A percentile compares a stretch with the other conserved stretches of the same genome.
phyloP scores from a whole-genome alignment of 129 eudicot genomes.

The Centella asiatica region DNA sequence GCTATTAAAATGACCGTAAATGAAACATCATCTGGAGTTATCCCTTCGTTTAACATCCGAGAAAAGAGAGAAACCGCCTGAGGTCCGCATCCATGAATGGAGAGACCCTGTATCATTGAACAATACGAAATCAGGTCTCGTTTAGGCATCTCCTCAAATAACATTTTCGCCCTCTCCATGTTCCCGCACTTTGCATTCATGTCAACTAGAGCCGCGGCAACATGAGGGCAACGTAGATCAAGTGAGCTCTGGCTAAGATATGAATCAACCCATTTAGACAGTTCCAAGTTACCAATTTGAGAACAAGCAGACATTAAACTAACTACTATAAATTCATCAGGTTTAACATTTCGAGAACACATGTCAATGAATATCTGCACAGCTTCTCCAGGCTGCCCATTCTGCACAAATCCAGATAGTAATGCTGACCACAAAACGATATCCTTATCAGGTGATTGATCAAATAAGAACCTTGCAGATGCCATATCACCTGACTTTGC shows the following conservation, averaged over 20 bases:
- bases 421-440: constrained; percentile 61
- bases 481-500: constrained; percentile 70
- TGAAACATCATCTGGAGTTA: constrained; percentile 54
- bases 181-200: constrained; percentile 84
- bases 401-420: constrained; percentile 61
- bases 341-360: constrained; percentile 32
- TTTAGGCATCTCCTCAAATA: constrained; percentile 43
- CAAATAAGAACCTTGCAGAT: constrained; percentile 56
- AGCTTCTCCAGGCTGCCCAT: constrained; percentile 58
- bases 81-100: constrained; percentile 48
- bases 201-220: constrained; percentile 53
- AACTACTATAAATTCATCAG: constrained; percentile 63
- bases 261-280: constrained; percentile 60
- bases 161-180: constrained; percentile 40
- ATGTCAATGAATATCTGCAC: constrained; percentile 34
- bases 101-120: constrained; percentile 69
- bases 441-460: constrained; percentile 38
- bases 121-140: constrained; percentile 54
- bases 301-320: constrained; percentile 78
- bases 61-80: constrained; percentile 46
- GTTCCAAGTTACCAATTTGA: constrained; percentile 50
- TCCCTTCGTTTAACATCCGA: constrained; percentile 51
- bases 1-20: constrained; percentile 55
- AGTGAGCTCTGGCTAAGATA: constrained; percentile 26
- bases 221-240: constrained; percentile 34